These are phyloP conservation scores for Aspergillus eucalypticola DNA, from an alignment of 2,329 filamentous ascomycete species.

Conservation along the genomic window DNA sequence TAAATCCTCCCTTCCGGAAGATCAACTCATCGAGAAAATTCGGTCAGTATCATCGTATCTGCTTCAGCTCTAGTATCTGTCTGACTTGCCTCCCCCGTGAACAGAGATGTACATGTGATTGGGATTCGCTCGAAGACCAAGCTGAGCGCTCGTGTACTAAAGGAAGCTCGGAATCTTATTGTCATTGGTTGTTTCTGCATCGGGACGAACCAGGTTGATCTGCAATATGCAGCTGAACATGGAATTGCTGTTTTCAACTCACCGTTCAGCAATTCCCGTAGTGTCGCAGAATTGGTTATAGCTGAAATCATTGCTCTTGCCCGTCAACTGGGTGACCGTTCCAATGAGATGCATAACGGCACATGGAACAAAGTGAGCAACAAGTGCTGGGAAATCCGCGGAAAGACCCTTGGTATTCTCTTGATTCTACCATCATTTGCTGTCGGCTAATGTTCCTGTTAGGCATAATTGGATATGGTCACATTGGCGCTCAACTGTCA, in stretches of 20 bases:
- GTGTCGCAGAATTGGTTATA: slow-evolving; percentile 94
- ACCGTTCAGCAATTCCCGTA: slow-evolving; percentile 95
- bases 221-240: slow-evolving; percentile 47
- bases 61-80: background rate
- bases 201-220: slow-evolving; percentile 68
- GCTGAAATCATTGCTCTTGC: slow-evolving; percentile 89
- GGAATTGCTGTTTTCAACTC: slow-evolving; percentile 98
- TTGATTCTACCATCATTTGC: slow-evolving; percentile 2
- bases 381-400: slow-evolving; percentile 96
- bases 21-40: slow-evolving; percentile 96
- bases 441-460: slow-evolving; percentile 15
- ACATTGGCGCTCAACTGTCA: slow-evolving; percentile 94
- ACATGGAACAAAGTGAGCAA: slow-evolving; percentile 98
- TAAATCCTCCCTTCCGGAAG: slow-evolving; percentile 87
- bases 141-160: slow-evolving; percentile 79
- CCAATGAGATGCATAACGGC: slow-evolving; percentile 88
- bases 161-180: slow-evolving; percentile 88
- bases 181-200: slow-evolving; percentile 99
- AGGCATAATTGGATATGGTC: slow-evolving; percentile 94
- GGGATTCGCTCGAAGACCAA: slow-evolving; percentile 98
- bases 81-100: slow-evolving; percentile 12
- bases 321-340: slow-evolving; percentile 89
- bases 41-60: slow-evolving; percentile 56
- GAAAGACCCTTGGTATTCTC: slow-evolving; percentile 80
- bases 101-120: slow-evolving; percentile 90